Evolutionary conservation across 208 protist genomes (phyloP).

Genomic region (Trypanosomatidae sp.): DNA sequence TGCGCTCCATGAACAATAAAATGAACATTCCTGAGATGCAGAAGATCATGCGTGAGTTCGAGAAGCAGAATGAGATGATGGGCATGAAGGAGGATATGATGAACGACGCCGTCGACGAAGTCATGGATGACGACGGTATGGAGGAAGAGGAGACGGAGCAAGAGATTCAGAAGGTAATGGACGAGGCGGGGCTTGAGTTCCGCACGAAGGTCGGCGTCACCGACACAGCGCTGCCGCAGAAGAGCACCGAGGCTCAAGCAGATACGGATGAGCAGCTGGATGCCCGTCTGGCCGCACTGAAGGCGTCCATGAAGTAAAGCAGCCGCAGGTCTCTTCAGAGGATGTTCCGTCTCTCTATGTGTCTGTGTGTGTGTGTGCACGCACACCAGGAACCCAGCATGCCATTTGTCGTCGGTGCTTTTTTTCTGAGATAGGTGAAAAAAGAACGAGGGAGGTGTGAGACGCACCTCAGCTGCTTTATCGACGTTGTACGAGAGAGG

Average conservation of each 20-base stretch:
- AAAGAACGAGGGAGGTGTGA: not conserved
- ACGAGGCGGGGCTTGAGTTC: constrained; percentile 92
- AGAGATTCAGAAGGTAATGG: constrained; percentile 91
- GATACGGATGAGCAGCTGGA: constrained; percentile 86
- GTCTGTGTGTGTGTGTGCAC: not conserved
- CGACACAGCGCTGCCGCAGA: constrained; percentile 41
- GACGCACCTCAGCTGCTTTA: not conserved
- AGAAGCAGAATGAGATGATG: constrained; percentile 97
- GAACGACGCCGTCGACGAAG: constrained; percentile 93
- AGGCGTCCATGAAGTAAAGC: constrained; percentile 73
- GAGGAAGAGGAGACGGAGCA: constrained; percentile 92
- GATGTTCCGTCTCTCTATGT: not conserved
- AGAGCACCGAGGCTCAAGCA: constrained; percentile 37
- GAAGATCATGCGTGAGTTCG: constrained; percentile 98
- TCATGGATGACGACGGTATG: constrained; percentile 90
- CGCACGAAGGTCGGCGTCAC: constrained; percentile 75
- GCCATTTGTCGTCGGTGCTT: not conserved
- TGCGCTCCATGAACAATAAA: constrained; percentile 96
- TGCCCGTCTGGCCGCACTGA: constrained; percentile 76
- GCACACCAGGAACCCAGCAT: not conserved
- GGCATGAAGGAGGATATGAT: constrained; percentile 99
- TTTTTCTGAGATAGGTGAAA: not conserved
- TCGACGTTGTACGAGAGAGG: not conserved
- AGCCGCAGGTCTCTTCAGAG: not conserved
- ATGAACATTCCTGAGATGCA: constrained; percentile 98